phyloP scores from a whole-genome alignment of 2,329 filamentous ascomycete genomes.

The Venturia effusa region DNA sequence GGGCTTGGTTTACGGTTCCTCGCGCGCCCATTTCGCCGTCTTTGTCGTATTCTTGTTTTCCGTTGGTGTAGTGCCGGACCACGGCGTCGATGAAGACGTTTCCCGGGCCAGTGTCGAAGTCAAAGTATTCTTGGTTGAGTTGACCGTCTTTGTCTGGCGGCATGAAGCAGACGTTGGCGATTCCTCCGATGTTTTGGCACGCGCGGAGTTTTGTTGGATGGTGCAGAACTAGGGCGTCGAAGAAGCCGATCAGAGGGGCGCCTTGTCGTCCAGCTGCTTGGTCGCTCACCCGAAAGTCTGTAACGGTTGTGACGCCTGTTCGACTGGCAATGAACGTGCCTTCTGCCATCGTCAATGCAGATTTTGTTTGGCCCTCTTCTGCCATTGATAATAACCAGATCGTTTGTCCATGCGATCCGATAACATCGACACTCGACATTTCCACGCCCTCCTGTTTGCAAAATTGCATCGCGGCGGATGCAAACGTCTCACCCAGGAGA shows the following conservation, averaged over 20 bases:
- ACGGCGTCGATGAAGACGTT: constrained; percentile 48
- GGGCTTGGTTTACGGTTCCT: constrained; percentile 39
- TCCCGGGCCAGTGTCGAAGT: constrained; percentile 47
- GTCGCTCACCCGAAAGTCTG: constrained; percentile 47
- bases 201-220: constrained; percentile 46
- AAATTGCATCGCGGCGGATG: constrained; percentile 41
- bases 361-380: constrained; percentile 33
- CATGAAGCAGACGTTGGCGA: constrained; percentile 51
- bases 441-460: constrained; percentile 33
- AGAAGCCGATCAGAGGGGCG: constrained; percentile 46
- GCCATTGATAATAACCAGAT: constrained; percentile 48
- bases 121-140: constrained; percentile 29
- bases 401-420: constrained; percentile 49
- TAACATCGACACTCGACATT: constrained; percentile 38
- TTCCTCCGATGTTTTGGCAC: constrained; percentile 52
- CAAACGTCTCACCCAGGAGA: constrained; percentile 46
- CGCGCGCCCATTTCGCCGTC: constrained; percentile 40
- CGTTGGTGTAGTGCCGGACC: constrained; percentile 43
- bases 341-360: constrained; percentile 47
- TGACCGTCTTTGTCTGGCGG: constrained; percentile 34
- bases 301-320: constrained; percentile 48
- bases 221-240: constrained; percentile 45
- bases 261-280: constrained; percentile 46
- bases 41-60: constrained; percentile 39
- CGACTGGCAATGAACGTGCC: constrained; percentile 43